A percentile compares a stretch with the other conserved stretches of the same genome.
Evolutionary conservation across 139 green algal genomes (phyloP).

Genomic region (Chlorella sorokiniana): DNA sequence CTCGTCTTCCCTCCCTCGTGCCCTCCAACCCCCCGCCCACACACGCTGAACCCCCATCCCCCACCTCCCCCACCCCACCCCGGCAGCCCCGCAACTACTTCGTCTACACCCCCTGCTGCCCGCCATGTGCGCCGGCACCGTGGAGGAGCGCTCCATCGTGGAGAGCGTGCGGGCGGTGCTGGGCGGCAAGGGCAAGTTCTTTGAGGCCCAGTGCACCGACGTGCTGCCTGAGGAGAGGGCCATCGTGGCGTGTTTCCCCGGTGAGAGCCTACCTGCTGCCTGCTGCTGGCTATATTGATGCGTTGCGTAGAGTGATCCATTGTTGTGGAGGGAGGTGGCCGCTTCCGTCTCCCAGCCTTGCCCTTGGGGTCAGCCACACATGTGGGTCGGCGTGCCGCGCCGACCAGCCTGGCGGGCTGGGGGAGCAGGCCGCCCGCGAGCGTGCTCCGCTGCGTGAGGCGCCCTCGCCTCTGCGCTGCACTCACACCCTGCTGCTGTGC

Average conservation of each 20-base stretch:
- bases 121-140: constrained; percentile 83
- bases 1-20: no score
- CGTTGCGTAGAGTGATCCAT: no score
- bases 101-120: constrained; percentile 93
- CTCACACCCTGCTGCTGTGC: no score
- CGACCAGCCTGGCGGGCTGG: no score
- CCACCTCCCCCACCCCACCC: background rate
- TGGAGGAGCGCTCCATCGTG: constrained; percentile 93
- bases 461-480: no score
- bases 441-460: no score
- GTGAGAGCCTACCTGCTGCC: background rate
- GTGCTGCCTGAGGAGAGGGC: constrained; percentile 77
- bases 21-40: no score
- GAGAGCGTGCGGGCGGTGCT: constrained; percentile 81
- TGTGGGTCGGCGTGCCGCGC: no score
- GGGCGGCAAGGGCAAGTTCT: constrained; percentile 74
- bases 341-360: no score
- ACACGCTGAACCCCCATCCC: background rate
- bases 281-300: background rate
- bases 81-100: constrained; percentile 84
- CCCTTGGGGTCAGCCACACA: no score
- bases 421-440: no score
- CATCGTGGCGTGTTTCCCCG: constrained; percentile 88
- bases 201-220: constrained; percentile 82
- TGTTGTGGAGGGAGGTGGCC: no score